Evolutionary conservation across 1,139 yeast genomes (phyloP).

Genomic region (Geotrichum histeridarum): DNA sequence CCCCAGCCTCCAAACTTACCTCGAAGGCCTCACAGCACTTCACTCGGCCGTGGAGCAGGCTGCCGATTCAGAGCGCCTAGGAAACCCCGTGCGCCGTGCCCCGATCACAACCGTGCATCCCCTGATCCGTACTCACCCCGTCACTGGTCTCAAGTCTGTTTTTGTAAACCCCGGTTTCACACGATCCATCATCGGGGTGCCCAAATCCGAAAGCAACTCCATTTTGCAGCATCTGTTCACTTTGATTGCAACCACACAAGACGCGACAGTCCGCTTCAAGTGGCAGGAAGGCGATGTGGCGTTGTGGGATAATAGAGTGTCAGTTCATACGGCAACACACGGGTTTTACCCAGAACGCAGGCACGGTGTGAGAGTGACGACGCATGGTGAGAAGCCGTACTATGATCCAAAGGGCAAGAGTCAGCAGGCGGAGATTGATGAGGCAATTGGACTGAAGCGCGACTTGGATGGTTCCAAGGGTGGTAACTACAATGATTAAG

Average conservation of each 20-base stretch:
- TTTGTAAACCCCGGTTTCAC: slow-evolving; percentile 60
- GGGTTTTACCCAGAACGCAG: slow-evolving; percentile 45
- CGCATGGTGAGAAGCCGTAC: slow-evolving; percentile 48
- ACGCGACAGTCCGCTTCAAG: slow-evolving; percentile 52
- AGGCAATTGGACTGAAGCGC: slow-evolving; percentile 23
- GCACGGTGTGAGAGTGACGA: slow-evolving; percentile 65
- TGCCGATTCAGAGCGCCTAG: slow-evolving; percentile 46
- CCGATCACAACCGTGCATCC: slow-evolving; percentile 62
- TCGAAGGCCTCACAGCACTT: slow-evolving; percentile 54
- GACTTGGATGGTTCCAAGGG: slow-evolving; percentile 30
- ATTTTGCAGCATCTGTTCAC: slow-evolving; percentile 50
- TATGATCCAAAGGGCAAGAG: slow-evolving; percentile 29
- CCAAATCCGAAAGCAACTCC: slow-evolving; percentile 56
- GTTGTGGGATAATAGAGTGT: slow-evolving; percentile 68
- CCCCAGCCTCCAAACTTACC: slow-evolving; percentile 51
- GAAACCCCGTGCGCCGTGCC: slow-evolving; percentile 59
- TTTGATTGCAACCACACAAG: slow-evolving; percentile 50
- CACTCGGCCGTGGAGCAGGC: slow-evolving; percentile 74
- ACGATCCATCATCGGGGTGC: slow-evolving; percentile 58
- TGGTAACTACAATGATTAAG: slow-evolving; percentile 33
- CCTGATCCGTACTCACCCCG: slow-evolving; percentile 64
- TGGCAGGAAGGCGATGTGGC: slow-evolving; percentile 62
- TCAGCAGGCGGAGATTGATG: slow-evolving; percentile 30
- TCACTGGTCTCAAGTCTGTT: slow-evolving; percentile 55
- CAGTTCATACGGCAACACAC: slow-evolving; percentile 52